phyloP scores from a whole-genome alignment of 495 filamentous ascomycete genomes.

The Friedmanniomyces endolithicus region DNA sequence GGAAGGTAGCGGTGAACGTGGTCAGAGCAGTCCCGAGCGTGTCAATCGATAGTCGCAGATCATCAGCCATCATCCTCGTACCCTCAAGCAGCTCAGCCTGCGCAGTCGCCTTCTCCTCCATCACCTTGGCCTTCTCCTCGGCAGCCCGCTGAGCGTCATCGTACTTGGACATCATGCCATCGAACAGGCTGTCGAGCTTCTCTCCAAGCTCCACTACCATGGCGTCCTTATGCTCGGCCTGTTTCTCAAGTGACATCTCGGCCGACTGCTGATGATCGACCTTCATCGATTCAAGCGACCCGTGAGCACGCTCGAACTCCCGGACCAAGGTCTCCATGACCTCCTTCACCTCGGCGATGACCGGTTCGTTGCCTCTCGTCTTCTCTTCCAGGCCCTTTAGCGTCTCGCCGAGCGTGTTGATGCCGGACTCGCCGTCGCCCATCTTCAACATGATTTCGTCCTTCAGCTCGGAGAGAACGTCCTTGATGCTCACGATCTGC shows the following conservation, averaged over 20 bases:
- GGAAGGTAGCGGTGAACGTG: conserved; percentile 35
- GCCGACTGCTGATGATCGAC: conserved; percentile 67
- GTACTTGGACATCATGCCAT: conserved; percentile 64
- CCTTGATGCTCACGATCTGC: conserved; percentile 47
- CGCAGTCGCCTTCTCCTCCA: conserved; percentile 51
- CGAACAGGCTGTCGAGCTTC: conserved; percentile 71
- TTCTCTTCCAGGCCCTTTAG: conserved; percentile 33
- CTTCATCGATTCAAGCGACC: conserved; percentile 54
- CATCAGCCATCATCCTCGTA: conserved; percentile 69
- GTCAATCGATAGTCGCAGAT: conserved; percentile 70
- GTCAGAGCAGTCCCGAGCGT: conserved; percentile 59
- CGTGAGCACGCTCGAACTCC: conserved; percentile 69
- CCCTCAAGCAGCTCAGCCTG: conserved; percentile 56
- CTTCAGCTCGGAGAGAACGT: conserved; percentile 46
- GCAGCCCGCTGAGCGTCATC: conserved; percentile 62
- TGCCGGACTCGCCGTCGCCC: conserved; percentile 42
- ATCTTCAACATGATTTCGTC: conserved; percentile 54
- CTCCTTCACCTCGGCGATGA: conserved; percentile 58
- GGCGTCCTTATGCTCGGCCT: conserved; percentile 47
- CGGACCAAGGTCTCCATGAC: conserved; percentile 64
- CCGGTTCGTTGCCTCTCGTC: conserved; percentile 34
- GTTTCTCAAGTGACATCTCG: conserved; percentile 53
- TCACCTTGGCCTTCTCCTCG: conserved; percentile 55
- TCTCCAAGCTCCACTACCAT: conserved; percentile 44
- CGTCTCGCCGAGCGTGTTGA: conserved; percentile 43